Percentiles rank a stretch among this genome's conserved stretches.
These are phyloP conservation scores for Knoxdaviesia capensis DNA, from an alignment of 2,329 filamentous ascomycete species.

Conservation along the genomic window DNA sequence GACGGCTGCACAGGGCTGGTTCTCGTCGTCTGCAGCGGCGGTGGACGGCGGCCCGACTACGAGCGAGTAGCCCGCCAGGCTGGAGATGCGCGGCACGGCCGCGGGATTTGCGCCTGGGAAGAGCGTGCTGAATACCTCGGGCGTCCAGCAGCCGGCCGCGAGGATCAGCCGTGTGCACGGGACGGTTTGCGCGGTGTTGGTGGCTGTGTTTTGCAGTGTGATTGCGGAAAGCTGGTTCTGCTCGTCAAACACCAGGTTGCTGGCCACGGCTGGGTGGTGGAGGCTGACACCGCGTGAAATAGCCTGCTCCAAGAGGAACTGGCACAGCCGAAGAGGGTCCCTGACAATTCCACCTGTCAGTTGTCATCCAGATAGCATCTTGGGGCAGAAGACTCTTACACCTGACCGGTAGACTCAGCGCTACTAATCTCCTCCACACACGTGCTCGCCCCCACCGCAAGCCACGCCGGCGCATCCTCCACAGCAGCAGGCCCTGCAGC, in stretches of 20 bases:
- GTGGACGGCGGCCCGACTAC: slow-evolving; percentile 35
- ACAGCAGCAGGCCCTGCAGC: slow-evolving; percentile 8
- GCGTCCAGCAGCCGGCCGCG: slow-evolving; percentile 52
- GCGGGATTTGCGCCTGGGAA: slow-evolving; percentile 38
- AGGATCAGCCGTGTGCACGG: slow-evolving; percentile 47
- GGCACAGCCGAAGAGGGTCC: slow-evolving; percentile 45
- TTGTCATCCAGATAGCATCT: background rate
- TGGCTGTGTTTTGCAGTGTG: slow-evolving; percentile 22
- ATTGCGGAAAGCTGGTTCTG: slow-evolving; percentile 30
- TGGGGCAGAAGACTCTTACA: slow-evolving; percentile 25
- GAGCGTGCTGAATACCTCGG: slow-evolving; percentile 39
- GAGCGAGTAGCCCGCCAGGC: slow-evolving; percentile 53
- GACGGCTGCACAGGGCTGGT: slow-evolving; percentile 40
- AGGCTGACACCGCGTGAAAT: slow-evolving; percentile 40
- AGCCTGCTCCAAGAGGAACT: slow-evolving; percentile 40
- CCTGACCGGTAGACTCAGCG: slow-evolving; percentile 39
- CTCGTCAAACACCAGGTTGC: slow-evolving; percentile 28
- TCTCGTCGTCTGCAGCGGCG: slow-evolving; percentile 17
- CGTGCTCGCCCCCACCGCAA: slow-evolving; percentile 32
- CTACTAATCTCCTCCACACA: slow-evolving; percentile 40
- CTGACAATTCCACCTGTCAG: slow-evolving; percentile 14
- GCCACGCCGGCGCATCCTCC: slow-evolving; percentile 30
- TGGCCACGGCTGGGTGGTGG: slow-evolving; percentile 40
- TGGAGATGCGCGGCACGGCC: slow-evolving; percentile 23
- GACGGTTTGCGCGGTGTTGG: slow-evolving; percentile 26